phyloP scores from a whole-genome alignment of 257 asterid species.

The Knoxia roxburghii region DNA sequence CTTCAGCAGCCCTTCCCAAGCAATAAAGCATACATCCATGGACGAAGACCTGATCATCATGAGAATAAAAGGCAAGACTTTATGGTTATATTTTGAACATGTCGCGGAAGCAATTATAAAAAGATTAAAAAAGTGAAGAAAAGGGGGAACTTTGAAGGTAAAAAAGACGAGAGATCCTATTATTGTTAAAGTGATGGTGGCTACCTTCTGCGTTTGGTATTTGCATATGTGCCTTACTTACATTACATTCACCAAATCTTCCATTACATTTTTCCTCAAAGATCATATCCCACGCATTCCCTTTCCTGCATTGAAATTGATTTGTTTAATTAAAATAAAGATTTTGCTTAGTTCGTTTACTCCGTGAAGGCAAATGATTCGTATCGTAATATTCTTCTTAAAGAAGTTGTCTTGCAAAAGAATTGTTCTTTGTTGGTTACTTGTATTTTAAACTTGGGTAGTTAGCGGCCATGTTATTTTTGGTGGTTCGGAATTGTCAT shows the following conservation, averaged over 20 bases:
- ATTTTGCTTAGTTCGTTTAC: background rate
- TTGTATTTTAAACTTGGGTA: background rate
- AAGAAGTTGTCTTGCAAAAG: background rate
- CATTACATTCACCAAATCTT: background rate
- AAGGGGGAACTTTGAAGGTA: background rate
- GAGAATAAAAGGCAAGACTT: background rate
- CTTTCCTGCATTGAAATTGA: background rate
- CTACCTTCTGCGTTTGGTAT: background rate
- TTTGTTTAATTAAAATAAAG: background rate
- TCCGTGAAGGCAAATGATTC: background rate
- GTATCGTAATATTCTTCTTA: background rate
- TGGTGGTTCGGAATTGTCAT: no score
- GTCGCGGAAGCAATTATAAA: background rate
- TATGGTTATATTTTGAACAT: background rate
- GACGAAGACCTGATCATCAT: background rate
- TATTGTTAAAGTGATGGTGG: background rate
- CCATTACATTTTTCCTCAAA: slow-evolving; percentile 2
- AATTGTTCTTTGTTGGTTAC: background rate
- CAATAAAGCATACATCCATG: background rate
- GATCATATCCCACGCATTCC: background rate
- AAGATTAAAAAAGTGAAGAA: no score
- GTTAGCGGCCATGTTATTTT: no score
- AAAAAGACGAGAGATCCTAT: background rate
- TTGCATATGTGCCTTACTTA: slow-evolving; percentile 4
- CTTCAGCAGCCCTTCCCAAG: slow-evolving; percentile 1